A percentile compares a stretch with the other conserved stretches of the same genome.
These are phyloP conservation scores for Fusarium sp. DNA, from an alignment of 2,329 filamentous ascomycete species.

Conservation along the genomic window DNA sequence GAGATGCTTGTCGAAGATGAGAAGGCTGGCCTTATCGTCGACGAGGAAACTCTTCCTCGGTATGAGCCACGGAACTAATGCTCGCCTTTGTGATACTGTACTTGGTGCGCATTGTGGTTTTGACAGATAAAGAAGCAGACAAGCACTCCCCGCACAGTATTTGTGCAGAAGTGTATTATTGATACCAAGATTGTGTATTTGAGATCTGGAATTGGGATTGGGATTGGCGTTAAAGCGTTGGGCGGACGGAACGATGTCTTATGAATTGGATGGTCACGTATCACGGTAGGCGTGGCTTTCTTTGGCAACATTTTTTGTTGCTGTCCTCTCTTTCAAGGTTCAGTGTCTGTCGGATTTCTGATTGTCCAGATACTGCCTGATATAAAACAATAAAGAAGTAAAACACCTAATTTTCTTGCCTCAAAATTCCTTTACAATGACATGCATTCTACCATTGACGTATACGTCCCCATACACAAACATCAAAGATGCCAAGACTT, in stretches of 20 bases:
- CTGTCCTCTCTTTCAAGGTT: constrained; percentile 35
- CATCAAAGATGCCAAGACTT: no score
- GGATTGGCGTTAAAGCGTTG: constrained; percentile 37
- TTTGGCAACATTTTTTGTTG: constrained; percentile 18
- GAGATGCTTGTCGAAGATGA: constrained; percentile 59
- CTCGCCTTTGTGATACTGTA: background rate
- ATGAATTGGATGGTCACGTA: constrained; percentile 26
- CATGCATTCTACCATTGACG: background rate
- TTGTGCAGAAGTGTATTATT: constrained; percentile 17
- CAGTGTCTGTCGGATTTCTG: constrained; percentile 9
- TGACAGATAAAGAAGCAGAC: background rate
- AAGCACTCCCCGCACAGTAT: constrained; percentile 12
- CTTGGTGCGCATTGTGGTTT: background rate
- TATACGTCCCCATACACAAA: background rate
- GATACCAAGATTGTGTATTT: constrained; percentile 42
- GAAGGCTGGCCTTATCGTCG: constrained; percentile 64
- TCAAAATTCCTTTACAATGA: background rate
- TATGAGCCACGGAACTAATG: constrained; percentile 48
- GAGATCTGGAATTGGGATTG: constrained; percentile 16
- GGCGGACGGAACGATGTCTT: constrained; percentile 22
- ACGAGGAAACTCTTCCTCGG: constrained; percentile 49
- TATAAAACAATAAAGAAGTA: background rate
- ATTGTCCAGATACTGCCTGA: constrained; percentile 16
- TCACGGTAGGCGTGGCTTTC: constrained; percentile 3
- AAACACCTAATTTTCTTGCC: background rate